Evolutionary conservation across 2,329 filamentous ascomycete species (phyloP).

Genomic region (Ophiostoma quercus): DNA sequence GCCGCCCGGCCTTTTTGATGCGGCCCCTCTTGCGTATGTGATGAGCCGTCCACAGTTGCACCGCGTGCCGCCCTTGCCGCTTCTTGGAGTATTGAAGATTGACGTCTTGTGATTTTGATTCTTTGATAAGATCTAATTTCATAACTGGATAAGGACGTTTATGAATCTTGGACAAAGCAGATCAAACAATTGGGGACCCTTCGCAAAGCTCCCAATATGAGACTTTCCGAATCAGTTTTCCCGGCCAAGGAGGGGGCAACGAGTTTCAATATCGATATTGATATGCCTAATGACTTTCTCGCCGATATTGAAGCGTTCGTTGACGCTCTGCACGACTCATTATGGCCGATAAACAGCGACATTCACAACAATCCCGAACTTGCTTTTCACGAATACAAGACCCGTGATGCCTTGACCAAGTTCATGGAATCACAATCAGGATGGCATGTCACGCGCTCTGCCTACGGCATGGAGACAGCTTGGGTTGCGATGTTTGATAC

Average conservation of each 20-base stretch:
- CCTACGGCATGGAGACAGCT: neutral
- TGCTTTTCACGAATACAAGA: constrained; percentile 14
- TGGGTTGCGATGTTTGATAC: neutral
- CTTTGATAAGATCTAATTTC: neutral
- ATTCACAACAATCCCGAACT: constrained; percentile 16
- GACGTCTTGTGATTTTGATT: neutral
- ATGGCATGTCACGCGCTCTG: neutral
- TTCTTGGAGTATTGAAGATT: no score
- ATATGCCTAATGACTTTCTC: neutral
- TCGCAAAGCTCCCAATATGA: neutral
- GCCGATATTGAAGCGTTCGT: neutral
- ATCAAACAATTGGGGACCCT: neutral
- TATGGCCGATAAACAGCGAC: constrained; percentile 13
- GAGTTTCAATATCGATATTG: neutral
- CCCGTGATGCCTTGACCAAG: constrained; percentile 5
- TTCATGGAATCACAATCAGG: neutral
- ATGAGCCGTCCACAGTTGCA: neutral
- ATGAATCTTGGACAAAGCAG: neutral
- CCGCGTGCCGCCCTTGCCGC: neutral
- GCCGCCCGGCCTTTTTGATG: neutral
- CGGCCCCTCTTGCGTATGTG: neutral
- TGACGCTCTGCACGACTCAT: neutral
- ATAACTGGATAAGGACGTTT: neutral
- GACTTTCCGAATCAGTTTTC: neutral
- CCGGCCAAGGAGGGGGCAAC: neutral